A percentile compares a stretch with the other conserved stretches of the same genome.
Evolutionary conservation across 768 basidiomycete species (phyloP).

Genomic region (Tulasnella sp.): DNA sequence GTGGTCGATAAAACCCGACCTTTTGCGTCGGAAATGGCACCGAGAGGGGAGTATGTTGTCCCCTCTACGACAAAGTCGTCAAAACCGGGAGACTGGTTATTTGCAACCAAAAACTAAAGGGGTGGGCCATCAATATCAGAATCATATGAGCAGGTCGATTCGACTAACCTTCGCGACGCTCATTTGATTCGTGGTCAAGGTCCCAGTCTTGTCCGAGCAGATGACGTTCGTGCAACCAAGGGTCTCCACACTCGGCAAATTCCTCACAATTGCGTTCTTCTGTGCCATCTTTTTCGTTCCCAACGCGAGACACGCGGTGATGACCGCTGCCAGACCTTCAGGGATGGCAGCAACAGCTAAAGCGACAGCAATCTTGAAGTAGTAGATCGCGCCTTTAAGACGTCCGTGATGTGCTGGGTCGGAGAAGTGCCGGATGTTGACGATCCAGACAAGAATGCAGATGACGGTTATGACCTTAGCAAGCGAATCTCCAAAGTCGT

Average conservation of each 20-base stretch:
- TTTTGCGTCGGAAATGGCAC: constrained; percentile 49
- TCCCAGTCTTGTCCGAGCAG: constrained; percentile 91
- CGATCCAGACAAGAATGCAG: constrained; percentile 94
- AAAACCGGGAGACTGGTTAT: constrained; percentile 39
- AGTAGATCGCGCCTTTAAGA: constrained; percentile 92
- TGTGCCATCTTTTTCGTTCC: constrained; percentile 99
- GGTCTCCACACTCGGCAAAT: constrained; percentile 94
- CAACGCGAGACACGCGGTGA: constrained; percentile 91
- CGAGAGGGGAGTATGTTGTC: constrained; percentile 81
- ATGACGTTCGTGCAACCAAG: constrained; percentile 97
- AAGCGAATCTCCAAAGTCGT: constrained; percentile 95
- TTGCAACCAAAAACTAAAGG: constrained; percentile 63
- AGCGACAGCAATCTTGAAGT: constrained; percentile 98
- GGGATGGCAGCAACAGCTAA: constrained; percentile 98
- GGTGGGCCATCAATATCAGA: too few relatives aligned
- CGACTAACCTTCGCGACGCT: constrained; percentile 57
- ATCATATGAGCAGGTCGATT: not conserved
- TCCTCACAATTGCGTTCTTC: constrained; percentile 95
- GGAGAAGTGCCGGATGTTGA: constrained; percentile 93
- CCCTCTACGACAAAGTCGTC: constrained; percentile 79
- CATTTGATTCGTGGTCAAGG: constrained; percentile 96
- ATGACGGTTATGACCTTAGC: constrained; percentile 97
- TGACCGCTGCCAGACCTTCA: constrained; percentile 95
- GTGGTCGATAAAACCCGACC: constrained; percentile 43
- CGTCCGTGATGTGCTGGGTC: constrained; percentile 87